Base-by-base conservation (phyloP, 1,284 basidiomycete species). In the Sanghuangporus sanghuang region DNA sequence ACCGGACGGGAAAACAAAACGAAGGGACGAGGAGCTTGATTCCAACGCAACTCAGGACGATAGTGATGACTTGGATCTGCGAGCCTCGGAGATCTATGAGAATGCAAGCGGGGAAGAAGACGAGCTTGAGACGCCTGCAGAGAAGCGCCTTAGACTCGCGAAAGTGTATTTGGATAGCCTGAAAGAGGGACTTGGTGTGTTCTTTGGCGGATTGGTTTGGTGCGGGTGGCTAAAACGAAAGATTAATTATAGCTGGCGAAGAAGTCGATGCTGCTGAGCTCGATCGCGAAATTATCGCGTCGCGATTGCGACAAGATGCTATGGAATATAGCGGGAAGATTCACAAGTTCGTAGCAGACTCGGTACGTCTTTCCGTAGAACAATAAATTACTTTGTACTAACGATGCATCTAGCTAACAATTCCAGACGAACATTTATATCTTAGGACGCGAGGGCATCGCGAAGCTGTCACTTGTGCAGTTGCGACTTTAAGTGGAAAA, bases 181-280 rank as follows among this genome's bases (percentile, higher is more conserved):
- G 16, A 91, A 92, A 73, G 86, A 91, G 66, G 82, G 81, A 18
- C 75, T 92, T 61, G 90, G 92, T 90, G 69, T 73, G 87, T 64
- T 23, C 44, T 46, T 46, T 46, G 44, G 16, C 44, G 16, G 16
- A 7, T 46, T n/a, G 16, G 8, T 14, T 18, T n/a, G 16, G 8
- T 7, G 16, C 44, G 12, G 44, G 16, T n/a, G 16, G 42, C 53
- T 54, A 14, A 54, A 9, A 46, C 0, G 44, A 46, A 46, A 18
- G 32, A 18, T 36, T 39, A 12, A 32, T 12, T 67, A 16, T 67
- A 88, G 89, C 85, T 57, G 92, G 93, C 38, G 91, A 88, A 38
- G 93, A 95, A 66, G 93, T 89, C 67, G 96, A 99, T 72, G 96
- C 96, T 2, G 94, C 93, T 0, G 94, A 96, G 68, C 87, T 96